Percentiles rank a stretch among this genome's conserved stretches.
These are phyloP conservation scores for Ampelomyces quisqualis DNA, from an alignment of 2,329 filamentous ascomycete species.

Conservation along the genomic window DNA sequence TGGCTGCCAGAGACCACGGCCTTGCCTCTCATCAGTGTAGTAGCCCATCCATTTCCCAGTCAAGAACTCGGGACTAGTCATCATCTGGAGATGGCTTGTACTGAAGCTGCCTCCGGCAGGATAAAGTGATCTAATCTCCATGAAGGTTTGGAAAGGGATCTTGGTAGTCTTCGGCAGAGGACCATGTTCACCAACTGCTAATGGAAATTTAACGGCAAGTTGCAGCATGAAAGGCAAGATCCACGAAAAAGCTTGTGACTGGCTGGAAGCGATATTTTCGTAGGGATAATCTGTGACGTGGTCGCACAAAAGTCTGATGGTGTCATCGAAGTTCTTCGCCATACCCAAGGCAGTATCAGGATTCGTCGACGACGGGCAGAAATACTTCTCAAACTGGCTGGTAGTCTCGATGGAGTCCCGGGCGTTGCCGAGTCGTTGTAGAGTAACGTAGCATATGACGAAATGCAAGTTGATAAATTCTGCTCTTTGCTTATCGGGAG, in stretches of 20 bases:
- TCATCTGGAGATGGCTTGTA: conserved; percentile 17
- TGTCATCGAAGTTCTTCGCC: no score
- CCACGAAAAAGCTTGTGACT: no score
- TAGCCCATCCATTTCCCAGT: conserved; percentile 21
- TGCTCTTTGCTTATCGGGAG: not conserved
- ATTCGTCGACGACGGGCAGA: not conserved
- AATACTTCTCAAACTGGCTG: not conserved
- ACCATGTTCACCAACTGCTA: not conserved
- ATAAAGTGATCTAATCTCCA: not conserved
- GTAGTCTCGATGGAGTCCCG: not conserved
- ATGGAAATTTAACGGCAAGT: no score
- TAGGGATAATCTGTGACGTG: no score
- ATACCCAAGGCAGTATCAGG: no score
- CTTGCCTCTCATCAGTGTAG: conserved; percentile 15
- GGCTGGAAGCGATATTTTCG: no score
- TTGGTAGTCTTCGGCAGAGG: not conserved
- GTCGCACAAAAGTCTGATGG: no score
- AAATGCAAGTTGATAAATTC: conserved; percentile 18
- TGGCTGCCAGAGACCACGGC: not conserved
- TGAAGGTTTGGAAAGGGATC: conserved; percentile 1
- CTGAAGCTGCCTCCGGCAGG: conserved; percentile 8
- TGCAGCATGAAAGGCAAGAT: no score
- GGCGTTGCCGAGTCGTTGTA: conserved; percentile 11
- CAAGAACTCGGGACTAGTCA: conserved; percentile 18
- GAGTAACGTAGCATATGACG: conserved; percentile 13